Percentiles rank a stretch among this genome's conserved stretches.
Evolutionary conservation across 1,284 basidiomycete species (phyloP).

Genomic region (Rhodotorula sp.): DNA sequence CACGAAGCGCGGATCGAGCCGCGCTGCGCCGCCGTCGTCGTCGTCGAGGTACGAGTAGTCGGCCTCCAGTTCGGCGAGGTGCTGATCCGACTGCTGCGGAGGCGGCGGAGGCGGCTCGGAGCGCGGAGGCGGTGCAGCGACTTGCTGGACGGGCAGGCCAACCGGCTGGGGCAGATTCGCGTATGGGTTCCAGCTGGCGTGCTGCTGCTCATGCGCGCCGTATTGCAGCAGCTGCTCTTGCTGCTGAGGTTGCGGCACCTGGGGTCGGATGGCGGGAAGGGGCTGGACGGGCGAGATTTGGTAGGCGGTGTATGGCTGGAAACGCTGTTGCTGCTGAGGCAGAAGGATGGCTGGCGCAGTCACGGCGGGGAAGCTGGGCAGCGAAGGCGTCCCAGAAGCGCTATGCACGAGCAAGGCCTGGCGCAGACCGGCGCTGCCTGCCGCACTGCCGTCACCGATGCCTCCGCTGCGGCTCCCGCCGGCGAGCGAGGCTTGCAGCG

Average conservation of each 20-base stretch:
- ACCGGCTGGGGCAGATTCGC: not conserved
- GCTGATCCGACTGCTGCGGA: not conserved
- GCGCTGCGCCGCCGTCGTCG: not conserved
- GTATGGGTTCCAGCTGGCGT: not conserved
- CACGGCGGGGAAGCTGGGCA: too few species aligned
- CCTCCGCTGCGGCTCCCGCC: not conserved
- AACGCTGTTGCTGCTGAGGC: too few species aligned
- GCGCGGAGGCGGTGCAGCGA: not conserved
- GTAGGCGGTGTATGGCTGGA: too few species aligned
- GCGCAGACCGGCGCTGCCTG: not conserved
- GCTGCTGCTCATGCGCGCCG: not conserved
- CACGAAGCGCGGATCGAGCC: not conserved
- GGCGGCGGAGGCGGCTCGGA: not conserved
- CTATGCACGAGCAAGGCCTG: too few species aligned
- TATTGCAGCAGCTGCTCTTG: not conserved
- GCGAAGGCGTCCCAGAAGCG: too few species aligned
- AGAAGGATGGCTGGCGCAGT: too few species aligned
- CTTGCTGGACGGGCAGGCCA: not conserved
- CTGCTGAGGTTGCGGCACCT: not conserved
- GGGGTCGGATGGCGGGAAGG: not conserved
- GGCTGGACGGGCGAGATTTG: too few species aligned
- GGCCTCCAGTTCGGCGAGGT: not conserved
- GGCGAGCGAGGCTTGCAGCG: not conserved
- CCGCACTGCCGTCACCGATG: not conserved
- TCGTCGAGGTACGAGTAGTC: not conserved